Base-by-base conservation (phyloP, 192 early-diverging fungal species). In the Chytriomyces sp. region DNA sequence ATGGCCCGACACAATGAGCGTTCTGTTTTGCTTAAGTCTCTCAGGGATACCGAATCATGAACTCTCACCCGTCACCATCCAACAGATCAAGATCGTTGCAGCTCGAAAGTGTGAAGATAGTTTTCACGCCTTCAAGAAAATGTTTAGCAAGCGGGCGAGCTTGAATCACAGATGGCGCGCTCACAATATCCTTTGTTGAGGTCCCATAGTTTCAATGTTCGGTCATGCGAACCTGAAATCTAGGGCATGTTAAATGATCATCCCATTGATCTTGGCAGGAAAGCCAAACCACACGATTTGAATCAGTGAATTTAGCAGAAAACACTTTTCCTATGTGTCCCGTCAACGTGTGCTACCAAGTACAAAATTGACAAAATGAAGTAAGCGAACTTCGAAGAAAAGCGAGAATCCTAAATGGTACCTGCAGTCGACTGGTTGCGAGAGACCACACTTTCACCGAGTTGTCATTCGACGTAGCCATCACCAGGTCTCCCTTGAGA, bases 181-280 rank as follows among this genome's bases (percentile, higher is more conserved):
- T 53, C 81, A 87, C 94, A 98, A 73, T 92, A 91, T 60, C 95
- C 95, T 73, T 90, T 91, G 74, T 84, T 81, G 49, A 95, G 77
- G 81, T 99, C 96, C 95, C 95, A 99, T 5, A 96, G 83, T 80
- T 99, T 99, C 36, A 99, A 86, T 0, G 95, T 96, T 28, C 95
- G 33, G 38, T 99, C 96, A 74, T 99, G 95, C 65, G 94, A 96
- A 64, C 93, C 95, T 5, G 94, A 93, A 30, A 93, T 79, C 89
- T 90, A 56, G 17, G 25, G 26, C 26, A 44, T 12, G 30, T 25
- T 34, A 49, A 26, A 26, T 25, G 17, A 58, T 37, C 31, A 76
- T 5, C 25, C 74, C 6, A 5, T 77, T 22, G 0, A 59, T 36
- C n/a, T 25, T 17, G 19, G 54, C 32, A 4, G 52, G 37, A n/a